Percentiles rank a stretch among this genome's conserved stretches.
phyloP scores from a whole-genome alignment of 75 land plant genomes.

The Ceratopteris richardii region DNA sequence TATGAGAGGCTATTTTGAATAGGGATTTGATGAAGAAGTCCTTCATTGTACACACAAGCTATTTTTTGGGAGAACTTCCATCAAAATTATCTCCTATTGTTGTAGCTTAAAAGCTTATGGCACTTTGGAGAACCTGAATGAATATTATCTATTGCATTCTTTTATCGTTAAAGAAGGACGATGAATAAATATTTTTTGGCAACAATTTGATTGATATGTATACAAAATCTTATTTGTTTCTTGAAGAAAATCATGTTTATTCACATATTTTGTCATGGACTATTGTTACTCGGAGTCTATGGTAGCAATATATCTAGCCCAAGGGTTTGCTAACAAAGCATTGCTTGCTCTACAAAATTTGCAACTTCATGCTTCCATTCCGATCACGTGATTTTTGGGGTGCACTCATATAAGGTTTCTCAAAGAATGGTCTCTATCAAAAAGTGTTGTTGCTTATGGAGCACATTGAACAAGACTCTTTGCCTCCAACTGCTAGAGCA shows the following conservation, averaged over 20 bases:
- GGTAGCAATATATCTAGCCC: constrained; percentile 31
- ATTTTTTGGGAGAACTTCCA: neutral
- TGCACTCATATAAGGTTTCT: constrained; percentile 46
- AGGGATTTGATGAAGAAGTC: constrained; percentile 19
- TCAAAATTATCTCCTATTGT: constrained; percentile 28
- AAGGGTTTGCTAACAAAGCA: constrained; percentile 18
- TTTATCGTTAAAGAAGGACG: constrained; percentile 22
- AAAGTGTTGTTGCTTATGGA: constrained; percentile 25
- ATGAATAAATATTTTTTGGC: constrained; percentile 11
- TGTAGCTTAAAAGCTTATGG: constrained; percentile 26
- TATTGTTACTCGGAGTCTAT: constrained; percentile 42
- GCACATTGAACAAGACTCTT: constrained; percentile 24
- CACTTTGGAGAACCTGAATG: constrained; percentile 11
- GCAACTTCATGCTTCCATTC: constrained; percentile 33
- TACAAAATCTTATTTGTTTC: constrained; percentile 36
- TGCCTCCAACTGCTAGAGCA: constrained; percentile 5
- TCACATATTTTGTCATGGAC: constrained; percentile 20
- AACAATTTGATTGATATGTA: constrained; percentile 57
- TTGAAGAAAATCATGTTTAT: constrained; percentile 27
- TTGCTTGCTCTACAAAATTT: constrained; percentile 24
- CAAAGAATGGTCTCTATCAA: constrained; percentile 9
- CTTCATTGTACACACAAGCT: constrained; percentile 20
- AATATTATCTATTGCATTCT: constrained; percentile 34
- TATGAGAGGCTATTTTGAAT: constrained; percentile 34
- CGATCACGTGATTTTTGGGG: constrained; percentile 49